Base-by-base conservation (phyloP, 192 early-diverging fungal species). In the Coemansia sp. region DNA sequence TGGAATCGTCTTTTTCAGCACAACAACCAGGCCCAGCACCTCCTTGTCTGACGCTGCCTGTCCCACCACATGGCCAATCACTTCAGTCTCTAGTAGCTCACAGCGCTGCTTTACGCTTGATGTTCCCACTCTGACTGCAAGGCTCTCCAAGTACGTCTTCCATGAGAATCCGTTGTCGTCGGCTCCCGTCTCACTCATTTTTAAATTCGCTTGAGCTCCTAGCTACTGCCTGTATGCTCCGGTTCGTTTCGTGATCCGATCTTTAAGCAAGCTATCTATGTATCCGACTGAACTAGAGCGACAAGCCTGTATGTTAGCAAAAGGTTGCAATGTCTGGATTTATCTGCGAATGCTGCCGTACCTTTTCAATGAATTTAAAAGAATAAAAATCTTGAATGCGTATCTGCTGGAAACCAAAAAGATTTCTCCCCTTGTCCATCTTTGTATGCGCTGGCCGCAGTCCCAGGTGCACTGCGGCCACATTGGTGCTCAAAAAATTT, bases 1-100 rank as follows among this genome's bases (percentile, higher is more conserved):
- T 10, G 86, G 66, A 56, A 86, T 79, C 49, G 90, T 88, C 14
- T 84, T 63, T 51, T 82, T 71, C 22, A 91, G 52, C 49, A 86
- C 60, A 23, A 83, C 70, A 35, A 91, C 48, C 4, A 88, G 27
- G 14, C 57, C 67, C 10, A 67, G 58, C 48, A 79, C 63, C 11
- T 73, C 70, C 25, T 69, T 66, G 22, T 79, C 76, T 6, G 63
- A 63, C 38, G 77, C 59, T 68, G 82, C 56, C 39, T 74, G 60
- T 22, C 52, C 62, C 9, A 23, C 48, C 8, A 79, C 60, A 11
- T 37, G 14, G n/a, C 79, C 69, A 21, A 81, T 43, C 19, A 85
- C 75, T 21, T 79, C 70, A 27, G 60, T 58, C 27, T 84, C 78
- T 5, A 89, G 58, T 38, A 85, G 69, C 35, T 79, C 76, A 10